Evolutionary conservation across 306 rosid genomes (phyloP), one percentile per base, ranked within the genome.

Genomic region (Astragalus membranaceus): DNA sequence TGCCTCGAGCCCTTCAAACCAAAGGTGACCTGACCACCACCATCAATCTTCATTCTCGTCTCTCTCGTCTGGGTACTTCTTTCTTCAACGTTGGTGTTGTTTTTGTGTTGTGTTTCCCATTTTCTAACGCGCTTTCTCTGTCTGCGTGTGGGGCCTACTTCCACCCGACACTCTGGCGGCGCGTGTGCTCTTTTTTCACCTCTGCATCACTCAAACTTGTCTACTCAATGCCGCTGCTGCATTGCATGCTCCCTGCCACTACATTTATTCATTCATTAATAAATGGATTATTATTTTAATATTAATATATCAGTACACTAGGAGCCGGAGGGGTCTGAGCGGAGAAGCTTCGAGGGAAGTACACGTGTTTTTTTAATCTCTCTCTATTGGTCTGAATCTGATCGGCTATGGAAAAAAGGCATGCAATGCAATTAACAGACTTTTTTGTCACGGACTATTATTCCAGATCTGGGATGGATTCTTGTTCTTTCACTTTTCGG

Each of bases 1-100:
- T 41, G 67, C 83, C 87, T 83, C 87, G 87, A 83, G 87, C 84
- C 87, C 87, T 82, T 7, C 79, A 79, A 81, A 81, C 2, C 30
- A 26, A 26, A 20, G 23, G 23, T 20, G 1, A 26, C 30, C 14
- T 41, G 72, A 37, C 53, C 15, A 61, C 42, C 64, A 33, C 20
- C 17, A 30, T 65, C 56, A 64, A 64, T 64, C 64, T 58, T 33
- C 30, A 35, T 35, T 35, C 39, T 9, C 7, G 7, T 35, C 39
- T 9, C 7, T 35, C 39, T 9, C 7, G 7, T 62, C 69, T 26
- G 55, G 55, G 55, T 64, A 64, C 42, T 66, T 7, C 55, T 66
- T 20, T 47, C 10, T 66, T 48, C 58, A 48, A 6, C 30, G 49
- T 61, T 39, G 32, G 9, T 15, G 32, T 49, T 39, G 42, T 8